phyloP scores from a whole-genome alignment of 1,139 yeast species.

The Yamadazyma jaroonii region DNA sequence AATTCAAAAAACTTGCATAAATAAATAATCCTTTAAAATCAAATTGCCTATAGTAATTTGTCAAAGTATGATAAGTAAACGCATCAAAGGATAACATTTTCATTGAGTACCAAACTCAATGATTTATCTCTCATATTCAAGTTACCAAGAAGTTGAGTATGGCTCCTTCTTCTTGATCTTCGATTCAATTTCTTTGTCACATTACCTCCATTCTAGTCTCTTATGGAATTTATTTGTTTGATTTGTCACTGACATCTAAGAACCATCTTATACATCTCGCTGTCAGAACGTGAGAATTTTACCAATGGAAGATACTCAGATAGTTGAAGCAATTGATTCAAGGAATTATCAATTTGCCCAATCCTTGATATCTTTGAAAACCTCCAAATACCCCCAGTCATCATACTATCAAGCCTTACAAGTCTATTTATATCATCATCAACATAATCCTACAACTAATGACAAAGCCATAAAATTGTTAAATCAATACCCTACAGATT shows the following conservation, averaged over 20 bases:
- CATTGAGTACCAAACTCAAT: background rate
- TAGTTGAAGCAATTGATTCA: constrained; percentile 47
- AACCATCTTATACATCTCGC: background rate
- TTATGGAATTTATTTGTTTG: background rate
- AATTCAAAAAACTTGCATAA: constrained; percentile 21
- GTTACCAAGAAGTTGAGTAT: no score
- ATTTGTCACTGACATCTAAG: background rate
- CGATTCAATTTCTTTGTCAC: background rate
- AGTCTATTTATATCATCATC: constrained; percentile 39
- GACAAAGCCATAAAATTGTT: constrained; percentile 40
- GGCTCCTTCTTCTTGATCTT: no score
- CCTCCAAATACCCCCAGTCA: constrained; percentile 54
- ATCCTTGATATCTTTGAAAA: constrained; percentile 45
- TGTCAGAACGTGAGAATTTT: constrained; percentile 1
- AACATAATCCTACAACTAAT: constrained; percentile 48
- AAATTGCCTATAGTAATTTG: constrained; percentile 10
- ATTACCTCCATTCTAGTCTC: background rate
- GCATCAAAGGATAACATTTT: constrained; percentile 4
- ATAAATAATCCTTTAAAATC: constrained; percentile 15
- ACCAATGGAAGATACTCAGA: constrained; percentile 14
- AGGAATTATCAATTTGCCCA: constrained; percentile 57
- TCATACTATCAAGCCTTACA: constrained; percentile 53
- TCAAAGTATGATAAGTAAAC: constrained; percentile 2
- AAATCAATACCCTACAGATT: constrained; percentile 51
- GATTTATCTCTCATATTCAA: background rate